Base-by-base conservation (phyloP, 306 rosid genomes). In the Quercus agrifolia region DNA sequence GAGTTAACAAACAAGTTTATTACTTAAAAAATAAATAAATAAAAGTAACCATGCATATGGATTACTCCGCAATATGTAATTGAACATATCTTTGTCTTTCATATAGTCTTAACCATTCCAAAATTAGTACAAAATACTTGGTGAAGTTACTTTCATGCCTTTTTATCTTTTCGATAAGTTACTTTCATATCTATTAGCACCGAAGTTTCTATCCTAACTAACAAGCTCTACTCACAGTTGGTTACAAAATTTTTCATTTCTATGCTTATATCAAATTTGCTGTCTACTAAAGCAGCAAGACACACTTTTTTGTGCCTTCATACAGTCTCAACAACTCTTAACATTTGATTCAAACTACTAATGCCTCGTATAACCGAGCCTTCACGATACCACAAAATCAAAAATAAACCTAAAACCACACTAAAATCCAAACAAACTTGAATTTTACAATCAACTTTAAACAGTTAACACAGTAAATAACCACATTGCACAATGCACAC, bases 401-500 rank as follows among this genome's bases (percentile, higher is more conserved):
- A 58, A 58, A 3, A 58, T 25, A 58, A 23, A 6, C 64, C 28
- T 58, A 66, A 18, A 67, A 18, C 52, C 52, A 3, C 5, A 18
- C 72, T 7, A 67, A 33, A 33, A 67, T 67, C 72, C 49, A 4
- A 67, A 7, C 6, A 31, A 35, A 67, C n/a, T 11, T 6, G 38
- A 14, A 3, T 28, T 76, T 55, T 52, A 20, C 12, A 25, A 21
- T 49, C 68, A 52, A 41, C 46, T 78, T 46, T 64, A 10, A 27
- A 1, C 56, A 20, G 71, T 71, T 18, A 75, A 70, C 18, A 1
- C 59, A 17, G 71, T 59, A 20, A 73, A 75, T 31, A 6, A 74
- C 61, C 63, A 38, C 76, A 62, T 44, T 44, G 58, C 70, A 79
- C 62, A 51, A 46, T 33, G 69, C 80, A 20, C 55, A 58, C 71